phyloP scores from a whole-genome alignment of 345 rosid species.

The Ailanthus altissimus region DNA sequence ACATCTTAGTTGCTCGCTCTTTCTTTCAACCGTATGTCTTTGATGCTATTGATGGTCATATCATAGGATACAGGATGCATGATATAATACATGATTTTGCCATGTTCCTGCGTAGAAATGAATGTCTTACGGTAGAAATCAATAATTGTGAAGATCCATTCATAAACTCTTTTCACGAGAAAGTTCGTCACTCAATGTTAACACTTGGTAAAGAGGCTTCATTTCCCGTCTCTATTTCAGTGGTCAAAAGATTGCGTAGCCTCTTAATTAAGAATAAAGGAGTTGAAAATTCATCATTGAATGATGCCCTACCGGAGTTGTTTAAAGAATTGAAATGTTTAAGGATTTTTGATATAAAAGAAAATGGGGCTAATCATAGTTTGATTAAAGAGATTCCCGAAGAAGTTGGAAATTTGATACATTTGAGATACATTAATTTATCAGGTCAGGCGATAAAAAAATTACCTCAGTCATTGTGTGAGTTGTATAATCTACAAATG shows the following conservation, averaged over 20 bases:
- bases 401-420: not conserved
- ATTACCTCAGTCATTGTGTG: not conserved
- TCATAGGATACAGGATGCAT: not conserved
- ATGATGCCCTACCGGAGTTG: too few relatives aligned
- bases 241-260: not conserved
- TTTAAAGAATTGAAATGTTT: not conserved
- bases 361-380: too few relatives aligned
- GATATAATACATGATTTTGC: not conserved
- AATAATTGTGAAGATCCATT: not conserved
- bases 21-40: not conserved
- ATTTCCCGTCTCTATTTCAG: not conserved
- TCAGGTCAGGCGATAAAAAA: too few relatives aligned
- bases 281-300: too few relatives aligned
- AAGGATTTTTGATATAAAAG: not conserved
- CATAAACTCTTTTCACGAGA: not conserved
- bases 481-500: not conserved
- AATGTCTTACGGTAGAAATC: not conserved
- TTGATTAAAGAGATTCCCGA: not conserved
- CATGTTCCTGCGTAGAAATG: not conserved
- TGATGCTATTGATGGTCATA: not conserved
- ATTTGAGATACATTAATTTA: not conserved
- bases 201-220: not conserved
- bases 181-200: slow-evolving; percentile 1
- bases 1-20: not conserved
- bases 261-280: not conserved